A percentile compares a stretch with the other conserved stretches of the same genome.
Evolutionary conservation across 2,329 filamentous ascomycete species (phyloP).

Genomic region (Botryosphaeria dothidea): DNA sequence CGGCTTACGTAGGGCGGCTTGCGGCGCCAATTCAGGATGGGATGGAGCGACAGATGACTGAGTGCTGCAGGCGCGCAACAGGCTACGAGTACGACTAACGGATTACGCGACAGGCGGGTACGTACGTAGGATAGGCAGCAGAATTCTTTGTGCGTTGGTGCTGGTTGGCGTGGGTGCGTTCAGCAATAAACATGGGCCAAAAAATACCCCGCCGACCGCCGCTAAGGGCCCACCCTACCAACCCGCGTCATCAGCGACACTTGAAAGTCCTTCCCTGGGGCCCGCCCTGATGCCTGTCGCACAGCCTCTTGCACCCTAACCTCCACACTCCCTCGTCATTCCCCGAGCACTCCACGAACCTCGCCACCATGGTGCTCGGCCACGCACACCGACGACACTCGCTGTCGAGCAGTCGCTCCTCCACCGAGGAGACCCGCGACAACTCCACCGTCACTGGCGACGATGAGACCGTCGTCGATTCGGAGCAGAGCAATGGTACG

Average conservation of each 20-base stretch:
- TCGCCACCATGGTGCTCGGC: slow-evolving; percentile 48
- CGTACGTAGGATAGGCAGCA: not conserved
- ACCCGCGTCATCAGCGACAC: slow-evolving; percentile 18
- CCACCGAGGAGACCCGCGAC: slow-evolving; percentile 40
- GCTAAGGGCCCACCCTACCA: slow-evolving; percentile 12
- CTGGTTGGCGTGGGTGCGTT: not conserved
- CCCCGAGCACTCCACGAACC: not conserved
- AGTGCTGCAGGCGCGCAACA: not conserved
- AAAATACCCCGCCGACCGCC: slow-evolving; percentile 13
- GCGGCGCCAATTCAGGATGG: not conserved
- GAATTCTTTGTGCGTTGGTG: slow-evolving; percentile 9
- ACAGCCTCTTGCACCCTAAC: slow-evolving; percentile 10
- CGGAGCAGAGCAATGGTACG: slow-evolving; percentile 92
- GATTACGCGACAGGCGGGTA: not conserved
- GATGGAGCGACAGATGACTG: too few relatives aligned
- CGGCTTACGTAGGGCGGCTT: slow-evolving; percentile 11
- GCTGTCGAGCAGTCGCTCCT: slow-evolving; percentile 42
- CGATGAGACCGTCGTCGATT: slow-evolving; percentile 81
- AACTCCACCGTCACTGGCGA: slow-evolving; percentile 41
- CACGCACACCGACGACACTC: slow-evolving; percentile 52
- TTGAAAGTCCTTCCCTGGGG: slow-evolving; percentile 17
- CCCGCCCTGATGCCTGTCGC: slow-evolving; percentile 18
- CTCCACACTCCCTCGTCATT: slow-evolving; percentile 2
- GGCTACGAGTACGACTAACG: not conserved
- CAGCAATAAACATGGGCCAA: slow-evolving; percentile 15